A percentile compares a stretch with the other conserved stretches of the same genome.
Conservation (phyloP, 441 rosid genomes). For the Adansonia rubrostipa region DNA sequence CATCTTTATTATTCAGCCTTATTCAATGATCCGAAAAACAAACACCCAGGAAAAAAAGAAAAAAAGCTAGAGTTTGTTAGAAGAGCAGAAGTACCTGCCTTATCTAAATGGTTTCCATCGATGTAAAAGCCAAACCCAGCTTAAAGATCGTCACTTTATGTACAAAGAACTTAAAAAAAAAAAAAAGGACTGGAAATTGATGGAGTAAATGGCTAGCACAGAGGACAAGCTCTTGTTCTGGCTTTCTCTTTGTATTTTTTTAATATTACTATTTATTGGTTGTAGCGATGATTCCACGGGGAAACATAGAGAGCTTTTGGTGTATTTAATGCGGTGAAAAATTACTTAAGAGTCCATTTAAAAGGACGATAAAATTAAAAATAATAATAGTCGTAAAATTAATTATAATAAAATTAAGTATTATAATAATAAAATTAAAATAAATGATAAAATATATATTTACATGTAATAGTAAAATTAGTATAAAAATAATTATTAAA, state of each 20-base stretch:
- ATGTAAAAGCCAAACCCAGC: slow-evolving; percentile 36
- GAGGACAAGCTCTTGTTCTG: slow-evolving; percentile 23
- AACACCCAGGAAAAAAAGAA: slow-evolving; percentile 6
- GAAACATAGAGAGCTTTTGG: slow-evolving; percentile 26
- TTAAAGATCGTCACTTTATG: slow-evolving; percentile 39
- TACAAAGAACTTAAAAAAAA: slow-evolving; percentile 17
- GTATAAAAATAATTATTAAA: too few species aligned
- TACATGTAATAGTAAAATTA: too few species aligned
- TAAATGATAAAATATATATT: too few species aligned
- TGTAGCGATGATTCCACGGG: slow-evolving; percentile 28
- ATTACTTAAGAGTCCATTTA: too few species aligned
- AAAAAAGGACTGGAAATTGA: slow-evolving; percentile 26
- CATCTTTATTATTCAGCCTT: neutral
- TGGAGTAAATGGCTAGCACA: slow-evolving; percentile 23
- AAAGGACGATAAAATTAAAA: too few species aligned
- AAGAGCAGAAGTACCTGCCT: slow-evolving; percentile 34
- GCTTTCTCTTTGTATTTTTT: neutral
- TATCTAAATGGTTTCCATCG: slow-evolving; percentile 48
- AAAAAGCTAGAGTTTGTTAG: slow-evolving; percentile 18
- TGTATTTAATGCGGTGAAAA: slow-evolving; percentile 10
- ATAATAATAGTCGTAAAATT: too few species aligned
- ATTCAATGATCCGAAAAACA: slow-evolving; percentile 24
- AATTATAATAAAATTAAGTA: too few species aligned
- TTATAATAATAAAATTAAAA: too few species aligned
- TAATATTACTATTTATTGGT: slow-evolving; percentile 4